Percentiles rank a stretch among this genome's conserved stretches.
Conservation (phyloP, 169 alveolate genomes). For the Ichthyophthirius multifiliis region DNA sequence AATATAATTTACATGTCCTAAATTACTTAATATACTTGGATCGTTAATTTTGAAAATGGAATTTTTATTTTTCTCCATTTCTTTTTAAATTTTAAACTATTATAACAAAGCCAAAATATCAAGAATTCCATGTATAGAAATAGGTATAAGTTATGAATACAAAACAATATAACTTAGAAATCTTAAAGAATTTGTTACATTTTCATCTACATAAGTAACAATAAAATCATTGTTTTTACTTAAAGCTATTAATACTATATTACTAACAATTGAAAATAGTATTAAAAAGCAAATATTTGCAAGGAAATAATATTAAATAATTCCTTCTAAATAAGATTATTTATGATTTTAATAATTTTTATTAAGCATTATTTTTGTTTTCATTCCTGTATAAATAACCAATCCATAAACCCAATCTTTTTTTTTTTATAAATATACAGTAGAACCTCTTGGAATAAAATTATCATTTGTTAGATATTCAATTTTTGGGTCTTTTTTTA, state of each 20-base stretch:
- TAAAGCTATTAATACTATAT: conserved; percentile 25
- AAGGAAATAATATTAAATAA: not conserved
- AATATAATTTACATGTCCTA: not conserved
- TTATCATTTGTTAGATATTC: conserved; percentile 53
- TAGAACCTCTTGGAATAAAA: conserved; percentile 63
- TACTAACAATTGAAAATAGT: not conserved
- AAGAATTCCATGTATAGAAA: conserved; percentile 49
- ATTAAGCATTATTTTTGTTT: conserved; percentile 64
- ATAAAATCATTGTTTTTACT: conserved; percentile 15
- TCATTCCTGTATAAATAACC: conserved; percentile 70
- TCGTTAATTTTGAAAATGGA: not conserved
- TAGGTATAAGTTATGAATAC: conserved; percentile 44
- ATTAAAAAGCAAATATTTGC: not conserved
- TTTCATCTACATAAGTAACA: not conserved
- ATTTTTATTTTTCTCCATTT: not conserved
- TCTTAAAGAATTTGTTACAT: conserved; percentile 14
- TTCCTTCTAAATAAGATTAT: not conserved
- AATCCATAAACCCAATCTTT: conserved; percentile 43
- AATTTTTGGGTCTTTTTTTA: conserved; percentile 61
- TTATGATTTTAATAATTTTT: conserved; percentile 10
- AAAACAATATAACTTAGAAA: not conserved
- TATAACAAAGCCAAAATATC: conserved; percentile 44
- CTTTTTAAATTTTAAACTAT: conserved; percentile 39
- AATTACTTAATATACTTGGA: not conserved
- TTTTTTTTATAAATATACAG: conserved; percentile 29